These are phyloP conservation scores for Trichoderma gracile DNA, from an alignment of 2,329 filamentous ascomycete genomes.

Conservation along the genomic window DNA sequence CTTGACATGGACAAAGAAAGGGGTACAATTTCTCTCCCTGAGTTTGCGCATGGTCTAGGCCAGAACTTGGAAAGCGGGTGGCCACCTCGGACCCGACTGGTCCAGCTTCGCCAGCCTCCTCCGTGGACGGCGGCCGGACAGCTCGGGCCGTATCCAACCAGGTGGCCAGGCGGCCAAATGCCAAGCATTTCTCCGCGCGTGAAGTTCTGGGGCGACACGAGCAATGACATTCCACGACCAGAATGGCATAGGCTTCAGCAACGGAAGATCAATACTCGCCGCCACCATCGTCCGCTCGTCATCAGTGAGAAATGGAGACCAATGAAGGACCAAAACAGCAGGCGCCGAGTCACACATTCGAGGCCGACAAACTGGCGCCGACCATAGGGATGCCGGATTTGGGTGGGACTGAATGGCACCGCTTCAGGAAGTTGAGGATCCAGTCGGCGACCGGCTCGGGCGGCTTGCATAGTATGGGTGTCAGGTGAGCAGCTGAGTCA, in stretches of 20 bases:
- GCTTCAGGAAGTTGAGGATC: slow-evolving; percentile 9
- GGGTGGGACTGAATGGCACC: slow-evolving; percentile 12
- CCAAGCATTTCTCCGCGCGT: slow-evolving; percentile 13
- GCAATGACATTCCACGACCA: slow-evolving; percentile 15
- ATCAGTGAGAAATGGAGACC: background rate
- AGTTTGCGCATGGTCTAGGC: background rate
- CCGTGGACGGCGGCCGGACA: slow-evolving; percentile 14
- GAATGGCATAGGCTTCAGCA: background rate
- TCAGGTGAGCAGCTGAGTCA: slow-evolving; percentile 30
- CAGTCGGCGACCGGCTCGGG: slow-evolving; percentile 10
- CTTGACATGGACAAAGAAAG: background rate
- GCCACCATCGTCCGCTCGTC: background rate
- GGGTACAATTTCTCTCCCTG: background rate
- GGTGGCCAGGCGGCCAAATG: background rate
- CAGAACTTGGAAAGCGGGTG: background rate
- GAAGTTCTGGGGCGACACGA: background rate
- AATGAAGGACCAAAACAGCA: background rate
- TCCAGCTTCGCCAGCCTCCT: background rate
- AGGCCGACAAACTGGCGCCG: background rate
- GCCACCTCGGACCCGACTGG: slow-evolving; percentile 9
- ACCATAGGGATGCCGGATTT: background rate
- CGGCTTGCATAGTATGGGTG: slow-evolving; percentile 27
- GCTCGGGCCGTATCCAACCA: slow-evolving; percentile 22
- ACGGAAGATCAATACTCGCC: background rate
- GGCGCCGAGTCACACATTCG: background rate